Evolutionary conservation across 139 green algal genomes (phyloP).

Genomic region (Tetraselmis chui): DNA sequence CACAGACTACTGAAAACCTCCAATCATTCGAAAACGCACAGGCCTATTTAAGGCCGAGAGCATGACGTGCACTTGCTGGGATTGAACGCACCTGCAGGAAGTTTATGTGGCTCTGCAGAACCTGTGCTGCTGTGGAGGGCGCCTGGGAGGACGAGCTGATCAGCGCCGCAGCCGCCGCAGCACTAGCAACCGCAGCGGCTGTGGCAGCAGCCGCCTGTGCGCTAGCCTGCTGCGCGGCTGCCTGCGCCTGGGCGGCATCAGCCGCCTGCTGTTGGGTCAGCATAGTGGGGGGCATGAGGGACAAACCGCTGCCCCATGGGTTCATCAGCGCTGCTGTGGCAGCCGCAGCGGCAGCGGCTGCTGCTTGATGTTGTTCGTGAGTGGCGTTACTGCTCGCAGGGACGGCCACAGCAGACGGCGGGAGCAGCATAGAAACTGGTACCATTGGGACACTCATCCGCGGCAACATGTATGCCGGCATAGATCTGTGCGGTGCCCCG

Average conservation of each 20-base stretch:
- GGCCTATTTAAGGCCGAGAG: too few species aligned
- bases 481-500: slow-evolving; percentile 4
- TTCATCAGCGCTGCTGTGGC: slow-evolving; percentile 23
- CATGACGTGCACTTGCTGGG: too few species aligned
- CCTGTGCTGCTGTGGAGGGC: slow-evolving; percentile 10
- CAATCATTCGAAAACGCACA: too few species aligned
- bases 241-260: slow-evolving; percentile 20
- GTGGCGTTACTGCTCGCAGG: not conserved
- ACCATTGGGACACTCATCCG: slow-evolving; percentile 18
- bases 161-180: slow-evolving; percentile 11
- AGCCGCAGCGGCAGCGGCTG: slow-evolving; percentile 29
- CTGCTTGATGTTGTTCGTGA: slow-evolving; percentile 8
- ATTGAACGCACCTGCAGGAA: slow-evolving; percentile 41
- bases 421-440: slow-evolving; percentile 23
- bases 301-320: slow-evolving; percentile 8
- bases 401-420: slow-evolving; percentile 9
- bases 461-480: not conserved
- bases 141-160: not conserved
- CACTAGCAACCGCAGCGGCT: not conserved
- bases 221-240: not conserved
- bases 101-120: slow-evolving; percentile 42
- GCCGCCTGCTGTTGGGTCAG: slow-evolving; percentile 18
- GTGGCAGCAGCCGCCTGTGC: not conserved
- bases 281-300: slow-evolving; percentile 14
- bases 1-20: too few species aligned